These are phyloP conservation scores for Pseudogymnoascus sp. DNA, from an alignment of 2,329 filamentous ascomycete genomes.

Conservation along the genomic window DNA sequence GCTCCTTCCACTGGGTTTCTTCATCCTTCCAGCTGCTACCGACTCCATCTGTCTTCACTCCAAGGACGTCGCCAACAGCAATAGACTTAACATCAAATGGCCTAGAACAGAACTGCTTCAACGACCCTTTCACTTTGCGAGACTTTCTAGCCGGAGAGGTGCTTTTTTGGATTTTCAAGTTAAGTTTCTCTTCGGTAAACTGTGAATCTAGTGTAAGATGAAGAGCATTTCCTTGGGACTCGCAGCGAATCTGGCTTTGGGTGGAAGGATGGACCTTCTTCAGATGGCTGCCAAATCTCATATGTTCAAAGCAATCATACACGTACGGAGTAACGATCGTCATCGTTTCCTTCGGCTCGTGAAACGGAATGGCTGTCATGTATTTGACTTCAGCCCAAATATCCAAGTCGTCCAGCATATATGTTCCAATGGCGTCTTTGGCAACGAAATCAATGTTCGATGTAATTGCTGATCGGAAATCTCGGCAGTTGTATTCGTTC, in stretches of 20 bases:
- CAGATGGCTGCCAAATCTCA: slow-evolving; percentile 52
- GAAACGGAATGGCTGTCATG: slow-evolving; percentile 26
- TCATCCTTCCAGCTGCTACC: slow-evolving; percentile 51
- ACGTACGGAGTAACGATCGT: slow-evolving; percentile 69
- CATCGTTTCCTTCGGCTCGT: slow-evolving; percentile 22
- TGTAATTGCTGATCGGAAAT: slow-evolving; percentile 57
- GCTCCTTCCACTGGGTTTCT: slow-evolving; percentile 34
- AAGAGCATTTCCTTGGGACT: slow-evolving; percentile 7
- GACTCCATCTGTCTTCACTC: slow-evolving; percentile 36
- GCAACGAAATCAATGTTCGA: slow-evolving; percentile 57
- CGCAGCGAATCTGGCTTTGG: slow-evolving; percentile 26
- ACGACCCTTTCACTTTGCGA: not conserved
- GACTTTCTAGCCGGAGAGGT: not conserved
- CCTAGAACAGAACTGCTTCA: slow-evolving; percentile 22
- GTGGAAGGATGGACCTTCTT: slow-evolving; percentile 29
- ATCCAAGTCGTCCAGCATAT: slow-evolving; percentile 29
- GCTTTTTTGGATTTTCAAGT: not conserved
- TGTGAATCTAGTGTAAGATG: slow-evolving; percentile 11
- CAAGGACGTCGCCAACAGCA: slow-evolving; percentile 42
- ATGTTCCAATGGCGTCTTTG: slow-evolving; percentile 53
- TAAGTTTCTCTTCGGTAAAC: not conserved
- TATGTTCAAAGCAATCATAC: slow-evolving; percentile 54
- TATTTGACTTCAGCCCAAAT: slow-evolving; percentile 32
- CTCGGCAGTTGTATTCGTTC: slow-evolving; percentile 38
- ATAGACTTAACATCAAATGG: slow-evolving; percentile 42